Conservation (phyloP, 306 rosid genomes). For the Quercus bicolor region DNA sequence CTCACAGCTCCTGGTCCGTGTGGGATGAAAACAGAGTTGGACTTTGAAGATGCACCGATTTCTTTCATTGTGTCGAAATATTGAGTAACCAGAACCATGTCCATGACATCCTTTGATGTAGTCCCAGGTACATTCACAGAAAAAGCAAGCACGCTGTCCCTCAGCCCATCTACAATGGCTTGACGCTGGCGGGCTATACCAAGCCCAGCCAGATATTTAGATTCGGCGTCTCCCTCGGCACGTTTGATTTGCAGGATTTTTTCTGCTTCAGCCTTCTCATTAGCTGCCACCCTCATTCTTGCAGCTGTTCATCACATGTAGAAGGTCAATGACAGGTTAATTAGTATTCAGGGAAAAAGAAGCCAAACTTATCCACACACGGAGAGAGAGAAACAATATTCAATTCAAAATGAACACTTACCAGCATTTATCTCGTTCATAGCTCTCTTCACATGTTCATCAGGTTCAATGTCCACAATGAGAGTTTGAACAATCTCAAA, state of each 20-base stretch:
- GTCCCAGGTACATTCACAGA: slow-evolving; percentile 51
- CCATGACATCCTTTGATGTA: slow-evolving; percentile 54
- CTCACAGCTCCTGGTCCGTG: slow-evolving; percentile 56
- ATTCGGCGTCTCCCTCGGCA: slow-evolving; percentile 57
- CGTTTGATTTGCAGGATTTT: slow-evolving; percentile 52
- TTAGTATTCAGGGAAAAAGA: not conserved
- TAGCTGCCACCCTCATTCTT: slow-evolving; percentile 53
- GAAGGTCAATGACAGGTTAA: not conserved
- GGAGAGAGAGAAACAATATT: not conserved
- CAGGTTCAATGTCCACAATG: slow-evolving; percentile 53
- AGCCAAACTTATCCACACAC: too few species aligned
- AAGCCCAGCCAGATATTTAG: slow-evolving; percentile 50
- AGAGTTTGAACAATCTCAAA: slow-evolving; percentile 54
- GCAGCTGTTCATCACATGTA: slow-evolving; percentile 33
- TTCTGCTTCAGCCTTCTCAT: slow-evolving; percentile 52
- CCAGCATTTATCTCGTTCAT: slow-evolving; percentile 59
- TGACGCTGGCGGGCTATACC: slow-evolving; percentile 61
- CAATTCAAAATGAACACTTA: slow-evolving; percentile 1
- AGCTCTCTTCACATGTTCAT: slow-evolving; percentile 53
- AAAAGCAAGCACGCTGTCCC: slow-evolving; percentile 59
- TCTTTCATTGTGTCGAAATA: slow-evolving; percentile 59
- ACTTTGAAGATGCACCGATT: slow-evolving; percentile 47
- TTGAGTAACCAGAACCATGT: slow-evolving; percentile 56
- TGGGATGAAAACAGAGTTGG: slow-evolving; percentile 50
- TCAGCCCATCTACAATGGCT: slow-evolving; percentile 56